Evolutionary conservation across 176 grass and related monocot genomes (phyloP), one percentile per base, ranked within the genome.

Genomic region (barley (Hordeum vulgare)): DNA sequence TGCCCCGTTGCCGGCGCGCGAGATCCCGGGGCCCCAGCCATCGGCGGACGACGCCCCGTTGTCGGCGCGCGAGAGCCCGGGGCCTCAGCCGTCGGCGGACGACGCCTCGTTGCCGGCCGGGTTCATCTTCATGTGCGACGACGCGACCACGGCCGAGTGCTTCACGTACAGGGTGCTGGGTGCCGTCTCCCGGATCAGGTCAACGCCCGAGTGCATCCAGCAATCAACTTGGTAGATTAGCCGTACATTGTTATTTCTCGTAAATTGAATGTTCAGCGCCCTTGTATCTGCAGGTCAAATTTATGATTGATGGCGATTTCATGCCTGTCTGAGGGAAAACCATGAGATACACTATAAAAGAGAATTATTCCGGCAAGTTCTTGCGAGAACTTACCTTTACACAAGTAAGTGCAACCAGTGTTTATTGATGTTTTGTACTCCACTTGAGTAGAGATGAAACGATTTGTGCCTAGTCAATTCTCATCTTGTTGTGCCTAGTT

Each of bases 81-180:
- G 37, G 67, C 12, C 62, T 66, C 20, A 28, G n/a, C 8, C 27
- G 28, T 36, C n/a, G 61, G 59, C 3, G 10, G 67, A 34, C 2
- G 65, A 59, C 1, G 13, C n/a, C 14, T 0, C 71, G 8, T 18
- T 64, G 62, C 88, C 56, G 25, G 72, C 90, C n/a, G 95, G 95
- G 66, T 91, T 84, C 91, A 98, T 98, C 81, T 97, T 97, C 65
- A 92, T 86, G 82, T 98, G 95, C 57, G 93, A 78, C 71, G 78
- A 75, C 75, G 79, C 75, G 70, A 94, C 90, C 54, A 98, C 93
- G 86, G 71, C 90, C 11, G 92, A 98, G 24, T 94, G 90, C 80
- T 98, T 80, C 71, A 81, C 18, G 35, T 83, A 88, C 71, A 79
- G 79, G 17, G 86, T 93, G 65, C 76, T 97, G 68, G 84, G 73